Percentiles rank a stretch among this genome's conserved stretches.
These are phyloP conservation scores for Umbilicus rupestris DNA, from an alignment of 164 flowering plant species.

Conservation along the genomic window DNA sequence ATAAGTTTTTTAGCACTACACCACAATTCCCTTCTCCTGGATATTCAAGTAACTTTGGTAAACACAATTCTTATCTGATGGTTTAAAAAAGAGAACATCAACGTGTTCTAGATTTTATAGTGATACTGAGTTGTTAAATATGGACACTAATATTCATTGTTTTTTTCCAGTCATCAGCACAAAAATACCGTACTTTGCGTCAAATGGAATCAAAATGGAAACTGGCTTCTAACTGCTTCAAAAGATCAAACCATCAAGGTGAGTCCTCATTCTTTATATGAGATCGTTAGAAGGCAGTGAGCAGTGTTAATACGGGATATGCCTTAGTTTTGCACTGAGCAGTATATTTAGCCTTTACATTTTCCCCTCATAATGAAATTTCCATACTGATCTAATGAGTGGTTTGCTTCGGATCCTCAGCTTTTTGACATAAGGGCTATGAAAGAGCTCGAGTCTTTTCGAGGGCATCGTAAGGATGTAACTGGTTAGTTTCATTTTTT, in stretches of 20 bases:
- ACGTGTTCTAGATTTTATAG: not conserved
- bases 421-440: slow-evolving; percentile 95
- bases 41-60: slow-evolving; percentile 4
- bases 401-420: slow-evolving; percentile 30
- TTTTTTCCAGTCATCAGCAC: slow-evolving; percentile 85
- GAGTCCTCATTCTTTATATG: not conserved
- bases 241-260: slow-evolving; percentile 99
- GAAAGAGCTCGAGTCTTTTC: slow-evolving; percentile 99
- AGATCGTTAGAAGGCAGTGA: not conserved
- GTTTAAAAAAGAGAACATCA: not conserved
- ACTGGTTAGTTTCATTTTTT: slow-evolving; percentile 53
- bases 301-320: not conserved
- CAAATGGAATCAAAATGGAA: slow-evolving; percentile 98
- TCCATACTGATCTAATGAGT: not conserved
- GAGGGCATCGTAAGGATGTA: slow-evolving; percentile 94
- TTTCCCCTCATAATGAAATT: not conserved
- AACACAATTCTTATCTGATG: not conserved
- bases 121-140: not conserved
- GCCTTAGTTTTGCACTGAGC: not conserved
- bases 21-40: not conserved
- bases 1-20: not conserved
- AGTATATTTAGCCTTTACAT: not conserved
- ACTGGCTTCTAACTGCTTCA: slow-evolving; percentile 94
- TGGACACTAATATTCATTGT: not conserved
- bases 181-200: slow-evolving; percentile 89